phyloP scores from a whole-genome alignment of 805 yeast species.

The Lipomyces mesembrius region DNA sequence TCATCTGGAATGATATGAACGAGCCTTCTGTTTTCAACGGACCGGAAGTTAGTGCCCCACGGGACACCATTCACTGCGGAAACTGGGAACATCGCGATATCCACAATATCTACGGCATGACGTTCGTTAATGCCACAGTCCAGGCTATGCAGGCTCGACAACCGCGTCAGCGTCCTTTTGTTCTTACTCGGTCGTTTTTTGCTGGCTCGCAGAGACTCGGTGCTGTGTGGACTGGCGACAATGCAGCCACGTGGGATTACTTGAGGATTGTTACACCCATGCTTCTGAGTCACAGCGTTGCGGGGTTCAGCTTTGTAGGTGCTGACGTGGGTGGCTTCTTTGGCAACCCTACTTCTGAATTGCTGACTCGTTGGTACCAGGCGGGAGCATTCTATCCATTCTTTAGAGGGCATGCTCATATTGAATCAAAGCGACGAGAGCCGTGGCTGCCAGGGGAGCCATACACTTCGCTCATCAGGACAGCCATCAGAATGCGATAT shows the following conservation, averaged over 20 bases:
- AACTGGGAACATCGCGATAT: slow-evolving; percentile 89
- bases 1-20: slow-evolving; percentile 97
- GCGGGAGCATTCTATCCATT: slow-evolving; percentile 96
- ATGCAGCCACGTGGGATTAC: slow-evolving; percentile 90
- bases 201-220: slow-evolving; percentile 91
- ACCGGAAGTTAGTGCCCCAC: slow-evolving; percentile 89
- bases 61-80: slow-evolving; percentile 76
- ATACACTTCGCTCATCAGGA: slow-evolving; percentile 64
- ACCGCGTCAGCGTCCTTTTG: slow-evolving; percentile 67
- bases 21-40: slow-evolving; percentile 96
- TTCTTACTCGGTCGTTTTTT: slow-evolving; percentile 82
- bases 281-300: slow-evolving; percentile 78
- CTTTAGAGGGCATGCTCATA: slow-evolving; percentile 95
- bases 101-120: slow-evolving; percentile 82
- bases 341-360: slow-evolving; percentile 82
- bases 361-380: slow-evolving; percentile 92
- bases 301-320: slow-evolving; percentile 90
- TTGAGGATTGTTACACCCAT: slow-evolving; percentile 81
- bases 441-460: slow-evolving; percentile 88
- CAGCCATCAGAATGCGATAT: slow-evolving; percentile 76
- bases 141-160: slow-evolving; percentile 63
- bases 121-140: slow-evolving; percentile 80
- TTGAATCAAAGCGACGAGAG: slow-evolving; percentile 89
- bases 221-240: slow-evolving; percentile 99
- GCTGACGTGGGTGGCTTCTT: slow-evolving; percentile 98